A percentile compares a stretch with the other conserved stretches of the same genome.
phyloP scores from a whole-genome alignment of 106 monocot genomes.

The Dendrobium officinale region DNA sequence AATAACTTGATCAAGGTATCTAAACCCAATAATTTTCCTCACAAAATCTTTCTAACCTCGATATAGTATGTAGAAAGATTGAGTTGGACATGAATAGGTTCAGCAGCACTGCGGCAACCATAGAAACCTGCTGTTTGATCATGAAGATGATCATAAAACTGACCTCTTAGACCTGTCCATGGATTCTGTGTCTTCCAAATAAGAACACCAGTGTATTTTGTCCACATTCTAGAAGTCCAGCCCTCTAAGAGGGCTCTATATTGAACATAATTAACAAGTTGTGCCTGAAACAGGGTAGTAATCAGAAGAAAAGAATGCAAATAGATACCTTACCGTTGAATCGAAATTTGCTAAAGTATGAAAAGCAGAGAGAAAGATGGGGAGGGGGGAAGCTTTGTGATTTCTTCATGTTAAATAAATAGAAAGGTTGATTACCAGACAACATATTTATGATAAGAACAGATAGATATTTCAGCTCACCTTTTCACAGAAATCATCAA shows the following conservation, averaged over 20 bases:
- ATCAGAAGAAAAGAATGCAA: background rate
- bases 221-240: constrained; percentile 91
- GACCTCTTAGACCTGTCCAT: constrained; percentile 95
- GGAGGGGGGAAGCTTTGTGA: no score
- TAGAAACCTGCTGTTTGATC: constrained; percentile 96
- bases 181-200: constrained; percentile 99
- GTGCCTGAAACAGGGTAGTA: constrained; percentile 50
- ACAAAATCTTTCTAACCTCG: constrained; percentile 43
- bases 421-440: no score
- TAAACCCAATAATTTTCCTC: background rate
- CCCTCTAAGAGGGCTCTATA: constrained; percentile 94
- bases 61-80: constrained; percentile 67
- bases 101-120: constrained; percentile 91
- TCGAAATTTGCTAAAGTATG: no score
- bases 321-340: no score
- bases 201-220: constrained; percentile 85
- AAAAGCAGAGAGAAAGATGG: no score
- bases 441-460: background rate
- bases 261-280: constrained; percentile 89
- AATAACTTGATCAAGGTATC: no score
- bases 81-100: constrained; percentile 88
- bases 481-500: constrained; percentile 97
- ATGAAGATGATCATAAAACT: constrained; percentile 94
- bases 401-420: no score
- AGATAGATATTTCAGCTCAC: constrained; percentile 19